Base-by-base conservation (phyloP, 2,329 filamentous ascomycete species). In the Akanthomyces dipterigenus region DNA sequence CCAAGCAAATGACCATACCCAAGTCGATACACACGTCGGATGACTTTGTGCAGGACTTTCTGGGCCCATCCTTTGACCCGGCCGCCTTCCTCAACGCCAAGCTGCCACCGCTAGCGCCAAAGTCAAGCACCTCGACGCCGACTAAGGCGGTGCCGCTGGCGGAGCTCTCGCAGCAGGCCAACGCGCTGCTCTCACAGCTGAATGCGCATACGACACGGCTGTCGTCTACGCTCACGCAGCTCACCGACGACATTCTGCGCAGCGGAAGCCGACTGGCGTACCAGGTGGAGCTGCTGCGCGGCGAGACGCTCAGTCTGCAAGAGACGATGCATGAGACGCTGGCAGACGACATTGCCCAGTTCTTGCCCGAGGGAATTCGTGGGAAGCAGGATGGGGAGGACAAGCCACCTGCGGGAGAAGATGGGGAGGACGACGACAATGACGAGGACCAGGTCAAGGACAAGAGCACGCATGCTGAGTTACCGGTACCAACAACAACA, bases 231-330 rank as follows among this genome's bases (percentile, higher is more conserved):
- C 81, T 99, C 62, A 96, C 92, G 36, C 88, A 93, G 69, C 80
- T 98, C 63, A 97, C 95, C 12, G 93, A 99, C 73, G 95, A 98
- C 67, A 98, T 99, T 65, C 76, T 99, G 64, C 85, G 95, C 62
- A 93, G 91, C 69, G 91, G 93, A 28, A 91, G 90, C 65, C 84
- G 93, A 4, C 78, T 99, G 62, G 91, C 93, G 22, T 99, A 99
- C 70, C 91, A 98, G 75, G 93, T 98, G 22, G 93, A 98, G 74
- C 83, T 98, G 20, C 75, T 98, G 54, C 85, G 92, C n/a, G 93
- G 93, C 64, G 93, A 97, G 75, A 89, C 91, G 2, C 76, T 92
- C 51, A 83, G 89, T n/a, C 78, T 97, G 40, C 86, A 87, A 1
- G 93, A 97, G 70, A 82, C 88, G 2, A 77, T 98, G 67, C 85